phyloP scores from a whole-genome alignment of 306 rosid genomes.

The Erythrophleum fordii region DNA sequence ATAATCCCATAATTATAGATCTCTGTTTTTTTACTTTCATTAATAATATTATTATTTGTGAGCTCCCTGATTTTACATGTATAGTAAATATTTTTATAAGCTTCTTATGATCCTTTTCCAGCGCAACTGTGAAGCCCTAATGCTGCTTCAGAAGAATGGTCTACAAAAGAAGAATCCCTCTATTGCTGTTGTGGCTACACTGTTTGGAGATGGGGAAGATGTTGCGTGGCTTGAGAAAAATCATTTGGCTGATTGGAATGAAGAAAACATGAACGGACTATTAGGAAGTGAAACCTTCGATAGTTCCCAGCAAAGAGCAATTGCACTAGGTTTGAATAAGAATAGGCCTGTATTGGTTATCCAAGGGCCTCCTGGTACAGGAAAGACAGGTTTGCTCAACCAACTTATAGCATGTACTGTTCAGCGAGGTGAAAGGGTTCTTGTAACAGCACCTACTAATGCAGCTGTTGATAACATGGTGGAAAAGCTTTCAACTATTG shows the following conservation, averaged over 20 bases:
- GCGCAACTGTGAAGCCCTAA: conserved; percentile 92
- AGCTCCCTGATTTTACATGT: conserved; percentile 14
- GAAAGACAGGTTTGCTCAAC: conserved; percentile 82
- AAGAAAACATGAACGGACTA: conserved; percentile 43
- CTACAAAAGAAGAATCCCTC: conserved; percentile 78
- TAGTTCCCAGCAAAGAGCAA: conserved; percentile 62
- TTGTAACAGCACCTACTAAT: conserved; percentile 87
- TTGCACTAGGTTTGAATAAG: conserved; percentile 72
- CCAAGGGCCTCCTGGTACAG: conserved; percentile 95
- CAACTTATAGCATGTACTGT: conserved; percentile 67
- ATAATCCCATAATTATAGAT: conserved; percentile 24
- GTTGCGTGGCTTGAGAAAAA: conserved; percentile 67
- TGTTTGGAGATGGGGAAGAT: conserved; percentile 80
- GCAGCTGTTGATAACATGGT: conserved; percentile 90
- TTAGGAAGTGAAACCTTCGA: conserved; percentile 53
- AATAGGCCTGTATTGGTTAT: conserved; percentile 72
- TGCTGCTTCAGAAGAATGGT: conserved; percentile 86
- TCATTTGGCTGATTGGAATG: conserved; percentile 58
- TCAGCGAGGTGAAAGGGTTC: conserved; percentile 81
- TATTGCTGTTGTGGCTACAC: conserved; percentile 67
- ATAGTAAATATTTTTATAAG: conserved; percentile 10
- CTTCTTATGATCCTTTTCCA: conserved; percentile 42
- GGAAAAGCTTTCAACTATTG: conserved; percentile 66
- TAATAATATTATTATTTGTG: not conserved
- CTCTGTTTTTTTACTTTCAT: conserved; percentile 17